Base-by-base conservation (phyloP, 2,329 filamentous ascomycete genomes). In the Colletotrichum sp. region DNA sequence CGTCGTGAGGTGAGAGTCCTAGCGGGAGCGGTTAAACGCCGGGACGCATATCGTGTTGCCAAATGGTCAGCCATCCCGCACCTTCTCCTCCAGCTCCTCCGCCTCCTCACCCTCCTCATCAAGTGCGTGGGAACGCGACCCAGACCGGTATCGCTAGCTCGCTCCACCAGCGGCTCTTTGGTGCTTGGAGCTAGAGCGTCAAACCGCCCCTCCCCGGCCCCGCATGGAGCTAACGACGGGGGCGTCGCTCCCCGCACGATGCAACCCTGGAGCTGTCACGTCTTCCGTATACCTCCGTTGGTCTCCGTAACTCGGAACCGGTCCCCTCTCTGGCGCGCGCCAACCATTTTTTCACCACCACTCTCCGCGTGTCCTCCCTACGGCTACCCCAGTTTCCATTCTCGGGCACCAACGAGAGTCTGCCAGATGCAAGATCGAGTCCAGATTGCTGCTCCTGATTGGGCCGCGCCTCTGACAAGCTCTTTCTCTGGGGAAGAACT, bases 331-430 rank as follows among this genome's bases (percentile, higher is more conserved):
- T 72, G 62, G 64, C 65, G 44, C 72, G 63, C 69, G 73, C 57
- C 73, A 72, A 64, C 59, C 49, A 15, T 22, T 69, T 69, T 36
- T 65, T 34, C 57, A 52, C n/a, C 39, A 34, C 63, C 30, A 57
- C 34, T 29, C 67, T 69, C 67, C 67, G 52, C 68, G 29, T n/a
- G 36, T 61, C 64, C 52, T 61, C 66, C 36, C 62, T 68, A 39
- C 36, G 8, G 4, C 36, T 39, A 69, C 49, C 70, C 70, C 74
- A 19, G 70, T 63, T 36, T 61, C 74, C 36, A 36, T 27, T 69
- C 29, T 76, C 65, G 65, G 74, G 70, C 74, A 73, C 70, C 74
- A 73, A 76, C 70, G 70, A 74, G 64, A n/a, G 52, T 44, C 73
- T 22, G 57, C 44, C 55, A 69, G 64, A 76, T 73, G 69, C 73